Conservation (phyloP, 2,329 filamentous ascomycete genomes). For the Colletotrichum siamense region DNA sequence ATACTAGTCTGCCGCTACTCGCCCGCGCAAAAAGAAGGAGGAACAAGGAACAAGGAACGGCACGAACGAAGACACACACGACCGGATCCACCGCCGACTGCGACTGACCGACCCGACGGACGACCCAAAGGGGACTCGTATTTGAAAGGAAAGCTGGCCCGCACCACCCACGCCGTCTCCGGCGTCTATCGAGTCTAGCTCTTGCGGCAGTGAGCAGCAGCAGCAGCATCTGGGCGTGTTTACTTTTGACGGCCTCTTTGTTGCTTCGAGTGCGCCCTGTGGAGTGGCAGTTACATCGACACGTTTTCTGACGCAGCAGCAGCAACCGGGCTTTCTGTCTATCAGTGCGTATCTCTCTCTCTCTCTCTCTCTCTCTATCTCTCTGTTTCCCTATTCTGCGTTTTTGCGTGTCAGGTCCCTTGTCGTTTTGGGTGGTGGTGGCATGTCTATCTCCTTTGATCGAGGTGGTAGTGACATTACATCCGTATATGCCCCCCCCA, state of each 20-base stretch:
- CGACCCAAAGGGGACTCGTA: background rate
- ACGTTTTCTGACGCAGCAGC: background rate
- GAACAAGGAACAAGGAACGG: background rate
- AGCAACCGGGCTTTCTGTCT: background rate
- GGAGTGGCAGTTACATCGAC: background rate
- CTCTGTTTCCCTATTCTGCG: background rate
- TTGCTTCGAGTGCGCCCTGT: background rate
- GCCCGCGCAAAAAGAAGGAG: background rate
- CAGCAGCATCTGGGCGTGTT: background rate
- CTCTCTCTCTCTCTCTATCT: background rate
- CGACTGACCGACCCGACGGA: background rate
- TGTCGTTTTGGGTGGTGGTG: background rate
- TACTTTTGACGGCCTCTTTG: background rate
- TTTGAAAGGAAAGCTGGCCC: background rate
- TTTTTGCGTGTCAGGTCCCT: background rate
- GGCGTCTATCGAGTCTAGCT: background rate
- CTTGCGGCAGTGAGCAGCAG: background rate
- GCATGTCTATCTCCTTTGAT: background rate
- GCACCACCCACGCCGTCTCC: background rate
- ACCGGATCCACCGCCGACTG: background rate
- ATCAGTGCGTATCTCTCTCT: background rate
- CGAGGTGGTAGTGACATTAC: background rate
- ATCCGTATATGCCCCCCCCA: background rate
- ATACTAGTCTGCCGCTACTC: background rate
- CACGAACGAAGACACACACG: background rate